Percentiles rank a stretch among this genome's conserved stretches.
These are phyloP conservation scores for Kokia cookei DNA, from an alignment of 441 rosid species.

Conservation along the genomic window DNA sequence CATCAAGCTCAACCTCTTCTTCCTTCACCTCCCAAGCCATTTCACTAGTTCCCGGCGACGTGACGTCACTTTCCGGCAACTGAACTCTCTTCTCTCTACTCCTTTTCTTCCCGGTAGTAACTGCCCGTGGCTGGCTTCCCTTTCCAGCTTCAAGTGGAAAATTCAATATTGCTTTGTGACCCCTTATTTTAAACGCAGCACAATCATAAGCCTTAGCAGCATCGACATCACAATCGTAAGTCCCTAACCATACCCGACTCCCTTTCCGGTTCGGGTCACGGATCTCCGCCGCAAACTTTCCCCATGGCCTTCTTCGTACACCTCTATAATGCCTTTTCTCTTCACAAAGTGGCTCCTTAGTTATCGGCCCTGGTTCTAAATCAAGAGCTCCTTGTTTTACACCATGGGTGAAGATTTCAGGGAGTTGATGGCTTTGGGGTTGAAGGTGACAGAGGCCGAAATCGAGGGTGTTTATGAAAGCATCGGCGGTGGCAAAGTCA, in stretches of 20 bases:
- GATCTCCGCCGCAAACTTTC: constrained; percentile 88
- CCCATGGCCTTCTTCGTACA: constrained; percentile 89
- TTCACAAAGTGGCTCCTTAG: neutral
- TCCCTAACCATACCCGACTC: constrained; percentile 85
- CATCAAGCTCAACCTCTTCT: constrained; percentile 3
- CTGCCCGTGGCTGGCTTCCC: constrained; percentile 37
- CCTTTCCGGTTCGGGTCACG: constrained; percentile 78
- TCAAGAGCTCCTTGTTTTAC: constrained; percentile 24
- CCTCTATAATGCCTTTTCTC: constrained; percentile 68
- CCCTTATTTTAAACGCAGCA: constrained; percentile 84
- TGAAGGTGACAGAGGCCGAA: constrained; percentile 30
- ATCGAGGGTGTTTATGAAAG: constrained; percentile 25
- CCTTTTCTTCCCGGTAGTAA: constrained; percentile 38
- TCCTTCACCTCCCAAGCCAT: neutral
- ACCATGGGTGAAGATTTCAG: constrained; percentile 1
- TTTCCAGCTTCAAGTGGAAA: constrained; percentile 75
- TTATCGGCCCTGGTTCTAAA: neutral
- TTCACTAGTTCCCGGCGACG: constrained; percentile 2
- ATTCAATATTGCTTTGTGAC: constrained; percentile 80
- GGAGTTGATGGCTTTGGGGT: constrained; percentile 18
- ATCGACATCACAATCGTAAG: constrained; percentile 61
- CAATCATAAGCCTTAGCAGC: constrained; percentile 91
- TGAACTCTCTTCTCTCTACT: constrained; percentile 25
- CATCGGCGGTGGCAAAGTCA: constrained; percentile 44
- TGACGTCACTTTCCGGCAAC: constrained; percentile 4